These are phyloP conservation scores for Anastatica hierochuntica DNA, from an alignment of 345 rosid genomes.

Conservation along the genomic window DNA sequence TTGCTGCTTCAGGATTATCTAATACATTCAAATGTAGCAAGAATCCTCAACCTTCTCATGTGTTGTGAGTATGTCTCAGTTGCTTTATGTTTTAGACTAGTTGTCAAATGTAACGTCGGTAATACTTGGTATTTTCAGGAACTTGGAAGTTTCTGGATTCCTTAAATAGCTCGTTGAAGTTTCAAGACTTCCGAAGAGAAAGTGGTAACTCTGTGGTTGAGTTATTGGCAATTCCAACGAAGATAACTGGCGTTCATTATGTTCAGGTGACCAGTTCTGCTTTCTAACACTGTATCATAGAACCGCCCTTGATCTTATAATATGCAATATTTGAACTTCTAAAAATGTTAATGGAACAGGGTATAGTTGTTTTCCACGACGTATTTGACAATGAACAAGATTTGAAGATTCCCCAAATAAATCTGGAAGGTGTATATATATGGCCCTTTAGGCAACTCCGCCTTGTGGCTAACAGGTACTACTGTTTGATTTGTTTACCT, in stretches of 20 bases:
- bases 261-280: conserved; percentile 59
- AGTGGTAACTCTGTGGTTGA: conserved; percentile 78
- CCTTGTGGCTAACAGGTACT: conserved; percentile 80
- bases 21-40: background rate
- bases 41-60: background rate
- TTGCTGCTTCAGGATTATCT: background rate
- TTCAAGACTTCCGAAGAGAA: conserved; percentile 66
- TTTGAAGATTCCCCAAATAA: conserved; percentile 81
- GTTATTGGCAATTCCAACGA: conserved; percentile 73
- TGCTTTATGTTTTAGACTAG: background rate
- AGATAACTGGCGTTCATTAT: conserved; percentile 90
- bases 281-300: background rate
- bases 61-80: background rate
- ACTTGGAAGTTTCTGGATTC: conserved; percentile 77
- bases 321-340: conserved; percentile 8
- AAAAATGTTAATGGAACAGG: conserved; percentile 41
- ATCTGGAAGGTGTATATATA: conserved; percentile 96
- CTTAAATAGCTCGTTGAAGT: conserved; percentile 60
- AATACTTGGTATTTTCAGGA: conserved; percentile 61
- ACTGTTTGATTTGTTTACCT: background rate
- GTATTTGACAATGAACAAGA: conserved; percentile 79
- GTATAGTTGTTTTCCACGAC: conserved; percentile 87
- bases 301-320: background rate
- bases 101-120: background rate
- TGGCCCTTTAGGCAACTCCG: conserved; percentile 99